Base-by-base conservation (phyloP, 192 early-diverging fungal species). In the Paraglomus occultum region DNA sequence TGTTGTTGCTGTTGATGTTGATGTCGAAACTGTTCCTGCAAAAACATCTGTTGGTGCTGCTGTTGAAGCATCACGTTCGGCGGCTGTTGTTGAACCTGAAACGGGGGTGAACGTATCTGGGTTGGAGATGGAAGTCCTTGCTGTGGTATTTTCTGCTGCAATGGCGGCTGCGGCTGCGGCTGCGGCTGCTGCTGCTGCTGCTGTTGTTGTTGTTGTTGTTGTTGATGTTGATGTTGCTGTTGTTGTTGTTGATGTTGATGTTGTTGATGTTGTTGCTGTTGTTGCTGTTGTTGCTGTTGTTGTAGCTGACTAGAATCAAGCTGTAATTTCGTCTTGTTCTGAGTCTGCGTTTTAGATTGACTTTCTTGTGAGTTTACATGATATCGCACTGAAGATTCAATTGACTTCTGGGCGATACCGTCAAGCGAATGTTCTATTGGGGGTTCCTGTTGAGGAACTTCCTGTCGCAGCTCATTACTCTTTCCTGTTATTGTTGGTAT, bases 1-100 rank as follows among this genome's bases (percentile, higher is more conserved):
- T 67, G 50, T 48, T 60, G 23, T 47, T 67, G 53, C 1, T 65
- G 64, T 20, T 66, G 47, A 15, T 47, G 44, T 12, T 51, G 52
- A 38, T 64, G 53, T 51, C 43, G 18, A 11, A 38, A 8, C 18
- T 52, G 63, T n/a, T 72, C 60, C 12, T 62, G 64, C 12, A 47
- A 22, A 45, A 38, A 55, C 0, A 46, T 44, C 48, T 69, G 67
- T 40, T 46, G 54, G 11, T 69, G 15, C 15, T 55, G 66, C 1
- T 15, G 17, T 1, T 39, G 17, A 31, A 31, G 31, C 3, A 31
- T 31, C 31, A 31, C 31, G 31, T 31, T 31, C 31, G 31, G 31
- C 31, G 31, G 31, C 8, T 68, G 52, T 14, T 68, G 66, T 22
- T 53, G 52, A 14, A 55, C 17, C 23, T 55, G 66, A n/a, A 68